These are phyloP conservation scores for Irpex rosettiformis DNA, from an alignment of 1,284 basidiomycete species.

Conservation along the genomic window DNA sequence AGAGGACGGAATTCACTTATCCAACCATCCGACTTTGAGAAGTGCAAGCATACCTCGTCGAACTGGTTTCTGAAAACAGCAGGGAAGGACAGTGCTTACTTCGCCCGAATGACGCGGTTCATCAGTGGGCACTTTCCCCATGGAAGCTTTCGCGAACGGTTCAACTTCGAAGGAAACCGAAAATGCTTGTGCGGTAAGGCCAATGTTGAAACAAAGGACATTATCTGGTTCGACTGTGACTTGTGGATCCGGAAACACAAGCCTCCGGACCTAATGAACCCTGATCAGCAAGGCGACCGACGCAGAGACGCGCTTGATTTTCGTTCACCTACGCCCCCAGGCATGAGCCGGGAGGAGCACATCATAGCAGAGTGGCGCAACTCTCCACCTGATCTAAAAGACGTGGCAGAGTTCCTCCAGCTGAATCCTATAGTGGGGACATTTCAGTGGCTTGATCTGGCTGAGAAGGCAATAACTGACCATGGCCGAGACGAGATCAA, in stretches of 20 bases:
- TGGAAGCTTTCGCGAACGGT: background rate
- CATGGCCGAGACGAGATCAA: background rate
- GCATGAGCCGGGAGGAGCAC: background rate
- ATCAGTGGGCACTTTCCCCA: conserved; percentile 3
- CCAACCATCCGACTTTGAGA: background rate
- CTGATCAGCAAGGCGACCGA: background rate
- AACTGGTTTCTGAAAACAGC: background rate
- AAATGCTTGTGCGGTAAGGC: background rate
- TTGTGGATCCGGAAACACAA: background rate
- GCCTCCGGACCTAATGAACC: background rate
- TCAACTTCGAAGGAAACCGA: background rate
- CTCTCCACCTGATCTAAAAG: background rate
- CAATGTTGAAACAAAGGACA: background rate
- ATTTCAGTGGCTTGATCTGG: conserved; percentile 8
- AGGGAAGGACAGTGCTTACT: background rate
- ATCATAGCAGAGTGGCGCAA: conserved; percentile 2
- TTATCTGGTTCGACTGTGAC: conserved; percentile 3
- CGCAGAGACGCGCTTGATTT: conserved; percentile 2
- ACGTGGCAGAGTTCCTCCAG: conserved; percentile 5
- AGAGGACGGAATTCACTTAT: background rate
- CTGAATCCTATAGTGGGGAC: conserved; percentile 7
- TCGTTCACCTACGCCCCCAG: background rate
- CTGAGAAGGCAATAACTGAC: background rate
- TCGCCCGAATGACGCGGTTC: background rate
- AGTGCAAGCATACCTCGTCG: background rate